Base-by-base conservation (phyloP, 495 filamentous ascomycete species). In the Baudoinia panamericana region DNA sequence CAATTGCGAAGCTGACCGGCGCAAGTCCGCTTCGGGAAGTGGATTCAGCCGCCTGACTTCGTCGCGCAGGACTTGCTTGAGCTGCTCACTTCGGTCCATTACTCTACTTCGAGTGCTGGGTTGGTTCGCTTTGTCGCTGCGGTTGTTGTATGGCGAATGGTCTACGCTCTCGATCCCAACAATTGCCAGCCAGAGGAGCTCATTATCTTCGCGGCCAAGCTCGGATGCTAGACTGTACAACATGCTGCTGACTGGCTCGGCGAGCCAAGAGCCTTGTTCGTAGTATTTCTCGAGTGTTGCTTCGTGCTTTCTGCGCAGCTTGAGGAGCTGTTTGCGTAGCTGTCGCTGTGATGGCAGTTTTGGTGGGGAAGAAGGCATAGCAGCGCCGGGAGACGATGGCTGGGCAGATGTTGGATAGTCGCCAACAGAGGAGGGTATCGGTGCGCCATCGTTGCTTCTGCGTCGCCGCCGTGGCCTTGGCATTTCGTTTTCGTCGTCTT, bases 11-110 rank as follows among this genome's bases (percentile, higher is more conserved):
- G 64, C 62, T 21, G 15, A 9, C 3, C 24, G 28, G 11, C 43
- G 48, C 36, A 64, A 60, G 20, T 80, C 77, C 12, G 60, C 56
- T 2, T 79, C 59, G 39, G 85, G 79, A 3, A 80, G 81, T 0
- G 90, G 90, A 51, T 96, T 96, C 12, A 97, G 65, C 51, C 90
- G 82, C 10, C 86, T 80, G 2, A 96, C 90, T 70, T 97, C 90
- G 55, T 97, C 90, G 41, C 88, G 72, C 33, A 96, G 57, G 9
- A 90, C 75, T 43, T 84, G 76, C 23, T 84, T 77, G 61, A 94
- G 80, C 31, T 80, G 77, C 39, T 84, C 84, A n/a, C 26, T 28
- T 28, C 26, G 8, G n/a, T n/a, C n/a, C n/a, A n/a, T n/a, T n/a
- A n/a, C n/a, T n/a, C n/a, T n/a, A n/a, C n/a, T n/a, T n/a, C n/a